Evolutionary conservation across 2,329 filamentous ascomycete genomes (phyloP), one percentile per base, ranked within the genome.

Genomic region (Zopfia rhizophila): DNA sequence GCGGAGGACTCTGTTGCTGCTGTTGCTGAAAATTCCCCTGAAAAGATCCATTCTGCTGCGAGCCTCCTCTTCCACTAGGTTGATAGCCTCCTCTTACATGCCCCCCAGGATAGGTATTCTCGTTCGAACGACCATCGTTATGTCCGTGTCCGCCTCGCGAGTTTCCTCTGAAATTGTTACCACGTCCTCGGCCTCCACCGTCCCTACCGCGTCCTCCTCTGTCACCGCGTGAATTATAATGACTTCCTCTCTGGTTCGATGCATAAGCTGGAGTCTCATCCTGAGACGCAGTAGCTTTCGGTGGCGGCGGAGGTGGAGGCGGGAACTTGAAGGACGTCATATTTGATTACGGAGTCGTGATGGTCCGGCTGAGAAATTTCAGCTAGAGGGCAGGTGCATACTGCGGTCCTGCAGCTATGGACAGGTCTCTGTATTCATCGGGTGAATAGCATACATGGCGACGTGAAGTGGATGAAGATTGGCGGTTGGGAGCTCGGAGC

Each of bases 251-350:
- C 46, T 69, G 69, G 37, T 59, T 66, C 24, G 55, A 37, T 39
- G 61, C 61, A 23, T 55, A 35, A 13, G 56, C 55, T 45, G 56
- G 63, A 40, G 33, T 51, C 32, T 63, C 65, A 52, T 57, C 61
- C 4, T 23, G 47, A 28, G 13, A n/a, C n/a, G 63, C 51, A n/a
- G 60, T 33, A 32, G 68, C 62, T 56, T 64, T 70, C 29, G 64
- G 63, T 29, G 68, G 68, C 45, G 70, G 70, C 13, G 77, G 77
- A 27, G 77, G 77, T 22, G 76, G 77, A 29, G 76, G 77, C n/a
- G 77, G 77, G 38, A 78, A 79, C 13, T 69, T 72, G 57, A 70
- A 79, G 61, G 46, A 61, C 58, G 60, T 56, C 64, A 69, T 69
- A 2, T 16, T 44, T n/a, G 19, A 13, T 27, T 27, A 10, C 18